These are phyloP conservation scores for Blastocystis sp. DNA, from an alignment of 352 stramenopile species.

Conservation along the genomic window DNA sequence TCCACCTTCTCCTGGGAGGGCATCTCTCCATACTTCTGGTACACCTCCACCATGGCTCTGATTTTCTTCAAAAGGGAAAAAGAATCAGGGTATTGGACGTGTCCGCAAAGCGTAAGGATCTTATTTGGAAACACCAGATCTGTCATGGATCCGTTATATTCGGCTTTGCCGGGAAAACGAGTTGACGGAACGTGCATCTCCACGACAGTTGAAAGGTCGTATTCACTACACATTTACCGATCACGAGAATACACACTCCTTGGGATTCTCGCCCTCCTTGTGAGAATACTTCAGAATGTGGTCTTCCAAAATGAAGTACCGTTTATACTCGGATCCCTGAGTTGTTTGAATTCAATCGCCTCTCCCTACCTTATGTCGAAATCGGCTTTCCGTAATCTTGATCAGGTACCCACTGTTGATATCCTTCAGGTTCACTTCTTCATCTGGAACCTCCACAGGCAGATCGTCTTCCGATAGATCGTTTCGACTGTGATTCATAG, in stretches of 20 bases:
- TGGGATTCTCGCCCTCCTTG: background rate
- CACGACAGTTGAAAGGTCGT: background rate
- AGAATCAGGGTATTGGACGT: background rate
- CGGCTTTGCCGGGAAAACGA: background rate
- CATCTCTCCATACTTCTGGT: background rate
- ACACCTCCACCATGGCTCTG: background rate
- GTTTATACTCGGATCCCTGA: constrained; percentile 1
- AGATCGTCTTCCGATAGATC: background rate
- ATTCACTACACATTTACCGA: background rate
- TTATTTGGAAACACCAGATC: constrained; percentile 27
- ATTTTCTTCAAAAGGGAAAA: constrained; percentile 1
- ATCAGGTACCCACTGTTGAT: background rate
- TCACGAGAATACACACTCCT: background rate
- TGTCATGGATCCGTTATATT: background rate
- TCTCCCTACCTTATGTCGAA: background rate
- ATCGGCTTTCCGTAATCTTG: constrained; percentile 1
- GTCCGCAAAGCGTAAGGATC: background rate
- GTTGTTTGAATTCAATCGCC: background rate
- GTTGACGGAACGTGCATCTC: background rate
- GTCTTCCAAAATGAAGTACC: constrained; percentile 11
- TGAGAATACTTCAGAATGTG: background rate
- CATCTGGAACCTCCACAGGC: background rate
- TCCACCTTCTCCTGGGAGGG: background rate
- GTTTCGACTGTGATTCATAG: background rate
- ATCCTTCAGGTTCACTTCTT: background rate